Conservation (phyloP, 345 rosid species). For the Brassica incana region DNA sequence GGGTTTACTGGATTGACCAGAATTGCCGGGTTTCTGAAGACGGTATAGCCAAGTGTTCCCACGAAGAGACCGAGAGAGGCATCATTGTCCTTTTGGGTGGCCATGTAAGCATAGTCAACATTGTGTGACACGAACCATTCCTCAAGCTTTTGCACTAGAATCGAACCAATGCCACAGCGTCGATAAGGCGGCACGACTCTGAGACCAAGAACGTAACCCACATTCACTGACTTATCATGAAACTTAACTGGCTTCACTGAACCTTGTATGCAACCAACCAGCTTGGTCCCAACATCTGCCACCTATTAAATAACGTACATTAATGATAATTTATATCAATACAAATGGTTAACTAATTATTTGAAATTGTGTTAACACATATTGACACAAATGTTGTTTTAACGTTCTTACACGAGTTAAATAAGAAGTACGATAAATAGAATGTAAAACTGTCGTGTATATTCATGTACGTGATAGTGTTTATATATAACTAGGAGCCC, state of each 20-base stretch:
- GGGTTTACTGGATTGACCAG: slow-evolving; percentile 66
- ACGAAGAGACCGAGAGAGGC: slow-evolving; percentile 64
- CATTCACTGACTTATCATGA: slow-evolving; percentile 45
- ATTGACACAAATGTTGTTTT: neutral
- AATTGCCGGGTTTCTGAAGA: slow-evolving; percentile 63
- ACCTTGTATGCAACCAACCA: slow-evolving; percentile 80
- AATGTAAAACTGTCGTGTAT: no score
- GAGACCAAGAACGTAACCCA: slow-evolving; percentile 69
- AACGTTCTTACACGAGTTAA: neutral
- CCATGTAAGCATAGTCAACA: slow-evolving; percentile 74
- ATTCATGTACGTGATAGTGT: no score
- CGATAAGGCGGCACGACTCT: slow-evolving; percentile 61
- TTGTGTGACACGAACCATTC: slow-evolving; percentile 63
- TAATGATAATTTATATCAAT: neutral
- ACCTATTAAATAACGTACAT: slow-evolving; percentile 41
- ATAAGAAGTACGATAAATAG: neutral
- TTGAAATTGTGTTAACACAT: neutral
- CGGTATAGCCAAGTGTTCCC: slow-evolving; percentile 47
- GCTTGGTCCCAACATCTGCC: slow-evolving; percentile 56
- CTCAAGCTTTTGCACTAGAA: slow-evolving; percentile 58
- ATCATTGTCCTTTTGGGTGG: slow-evolving; percentile 69
- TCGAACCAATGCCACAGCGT: slow-evolving; percentile 58
- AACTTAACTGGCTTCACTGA: slow-evolving; percentile 63
- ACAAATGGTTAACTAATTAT: neutral
- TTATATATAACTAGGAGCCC: no score